These are phyloP conservation scores for Euphrasia confusa DNA, from an alignment of 257 asterid species.

Conservation along the genomic window DNA sequence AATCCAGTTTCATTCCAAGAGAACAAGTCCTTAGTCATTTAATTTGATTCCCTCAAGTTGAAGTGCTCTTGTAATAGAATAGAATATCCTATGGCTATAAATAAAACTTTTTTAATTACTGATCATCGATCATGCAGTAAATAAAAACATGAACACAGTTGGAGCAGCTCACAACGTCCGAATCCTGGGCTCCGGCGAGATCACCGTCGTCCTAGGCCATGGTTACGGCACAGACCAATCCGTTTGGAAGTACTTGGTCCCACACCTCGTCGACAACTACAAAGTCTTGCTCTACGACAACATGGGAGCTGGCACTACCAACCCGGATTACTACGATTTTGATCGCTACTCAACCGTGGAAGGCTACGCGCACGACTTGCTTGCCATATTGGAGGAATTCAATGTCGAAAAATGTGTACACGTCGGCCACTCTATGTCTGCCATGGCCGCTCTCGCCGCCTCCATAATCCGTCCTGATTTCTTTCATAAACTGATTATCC, in stretches of 20 bases:
- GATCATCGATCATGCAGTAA: too few relatives aligned
- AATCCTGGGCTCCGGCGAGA: constrained; percentile 50
- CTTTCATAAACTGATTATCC: constrained; percentile 36
- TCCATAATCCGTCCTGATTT: constrained; percentile 51
- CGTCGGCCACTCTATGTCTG: constrained; percentile 58
- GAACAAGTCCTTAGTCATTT: too few relatives aligned
- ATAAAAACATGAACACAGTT: constrained; percentile 42
- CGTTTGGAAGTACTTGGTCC: constrained; percentile 53
- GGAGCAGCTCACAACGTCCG: constrained; percentile 67
- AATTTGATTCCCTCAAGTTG: too few relatives aligned
- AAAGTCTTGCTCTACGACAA: constrained; percentile 51
- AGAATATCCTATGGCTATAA: too few relatives aligned
- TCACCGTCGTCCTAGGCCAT: constrained; percentile 54
- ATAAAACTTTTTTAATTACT: too few relatives aligned
- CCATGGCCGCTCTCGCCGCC: constrained; percentile 50
- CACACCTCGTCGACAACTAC: constrained; percentile 23
- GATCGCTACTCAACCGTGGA: constrained; percentile 45
- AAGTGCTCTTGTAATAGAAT: too few relatives aligned
- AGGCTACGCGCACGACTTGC: constrained; percentile 49
- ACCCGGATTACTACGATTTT: constrained; percentile 59
- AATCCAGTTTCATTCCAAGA: too few relatives aligned
- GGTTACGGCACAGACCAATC: constrained; percentile 82
- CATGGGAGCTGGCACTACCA: constrained; percentile 39
- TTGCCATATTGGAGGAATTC: constrained; percentile 53
- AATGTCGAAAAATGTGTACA: constrained; percentile 34